These are phyloP conservation scores for Sclerospora graminicola DNA, from an alignment of 352 stramenopile genomes.

Conservation along the genomic window DNA sequence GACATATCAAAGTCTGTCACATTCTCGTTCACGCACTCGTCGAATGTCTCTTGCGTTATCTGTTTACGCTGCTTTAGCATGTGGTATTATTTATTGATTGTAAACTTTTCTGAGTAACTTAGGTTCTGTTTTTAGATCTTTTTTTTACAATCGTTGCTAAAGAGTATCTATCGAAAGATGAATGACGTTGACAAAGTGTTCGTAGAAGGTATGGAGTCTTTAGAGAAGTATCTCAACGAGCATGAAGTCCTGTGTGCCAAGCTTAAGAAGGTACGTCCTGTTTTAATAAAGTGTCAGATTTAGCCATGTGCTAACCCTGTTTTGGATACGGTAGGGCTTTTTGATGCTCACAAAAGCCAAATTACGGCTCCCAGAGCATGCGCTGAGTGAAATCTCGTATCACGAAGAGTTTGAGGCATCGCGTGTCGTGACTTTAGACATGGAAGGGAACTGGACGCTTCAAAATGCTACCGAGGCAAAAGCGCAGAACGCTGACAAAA, in stretches of 20 bases:
- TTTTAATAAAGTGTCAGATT: no score
- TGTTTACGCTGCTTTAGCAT: conserved; percentile 29
- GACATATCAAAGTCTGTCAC: conserved; percentile 86
- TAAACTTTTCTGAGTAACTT: no score
- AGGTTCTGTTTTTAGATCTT: no score
- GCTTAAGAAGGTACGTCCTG: conserved; percentile 45
- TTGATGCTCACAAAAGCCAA: conserved; percentile 59
- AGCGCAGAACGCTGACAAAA: background rate
- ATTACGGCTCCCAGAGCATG: conserved; percentile 34
- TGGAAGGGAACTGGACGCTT: conserved; percentile 16
- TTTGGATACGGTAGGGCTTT: conserved; percentile 31
- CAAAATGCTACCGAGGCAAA: conserved; percentile 3
- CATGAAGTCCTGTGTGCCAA: conserved; percentile 35
- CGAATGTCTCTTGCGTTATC: conserved; percentile 87
- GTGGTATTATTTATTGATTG: background rate
- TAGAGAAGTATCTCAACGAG: conserved; percentile 41
- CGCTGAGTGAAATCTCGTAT: conserved; percentile 51
- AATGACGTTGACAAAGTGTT: conserved; percentile 28
- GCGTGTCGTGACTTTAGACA: conserved; percentile 11
- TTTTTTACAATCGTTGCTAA: no score
- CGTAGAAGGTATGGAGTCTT: conserved; percentile 26
- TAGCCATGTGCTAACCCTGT: conserved; percentile 5
- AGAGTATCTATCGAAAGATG: no score
- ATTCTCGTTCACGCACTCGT: conserved; percentile 86
- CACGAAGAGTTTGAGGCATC: conserved; percentile 41